Evolutionary conservation across 2,329 filamentous ascomycete species (phyloP).

Genomic region (Teratosphaeria zuluensis): DNA sequence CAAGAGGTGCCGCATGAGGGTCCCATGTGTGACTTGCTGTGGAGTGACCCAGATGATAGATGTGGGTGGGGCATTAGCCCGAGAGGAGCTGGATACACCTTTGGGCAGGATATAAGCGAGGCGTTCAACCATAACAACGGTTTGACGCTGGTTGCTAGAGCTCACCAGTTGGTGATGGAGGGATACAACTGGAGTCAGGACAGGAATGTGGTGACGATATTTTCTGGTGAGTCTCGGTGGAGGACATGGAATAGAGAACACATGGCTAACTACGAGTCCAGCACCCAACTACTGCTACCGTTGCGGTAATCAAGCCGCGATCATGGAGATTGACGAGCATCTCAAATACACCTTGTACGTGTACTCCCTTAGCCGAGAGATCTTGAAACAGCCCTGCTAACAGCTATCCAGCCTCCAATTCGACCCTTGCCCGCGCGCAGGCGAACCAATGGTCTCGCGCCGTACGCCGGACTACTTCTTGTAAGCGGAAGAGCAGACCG

Average conservation of each 20-base stretch:
- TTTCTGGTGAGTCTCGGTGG: slow-evolving; percentile 60
- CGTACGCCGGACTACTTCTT: slow-evolving; percentile 99
- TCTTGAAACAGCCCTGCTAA: neutral
- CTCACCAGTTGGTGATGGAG: slow-evolving; percentile 98
- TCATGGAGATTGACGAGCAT: slow-evolving; percentile 99
- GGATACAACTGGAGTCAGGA: slow-evolving; percentile 99
- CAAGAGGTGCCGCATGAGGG: slow-evolving; percentile 98
- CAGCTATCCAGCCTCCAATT: slow-evolving; percentile 75
- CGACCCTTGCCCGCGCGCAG: slow-evolving; percentile 92
- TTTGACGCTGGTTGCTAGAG: slow-evolving; percentile 85
- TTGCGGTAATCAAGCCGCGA: slow-evolving; percentile 98
- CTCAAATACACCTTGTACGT: slow-evolving; percentile 98
- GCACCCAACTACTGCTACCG: slow-evolving; percentile 81
- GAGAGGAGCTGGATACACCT: slow-evolving; percentile 57
- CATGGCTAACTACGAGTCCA: slow-evolving; percentile 20
- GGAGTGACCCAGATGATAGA: slow-evolving; percentile 95
- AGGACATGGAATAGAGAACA: slow-evolving; percentile 6
- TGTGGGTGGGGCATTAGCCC: slow-evolving; percentile 60
- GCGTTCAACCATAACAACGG: slow-evolving; percentile 99
- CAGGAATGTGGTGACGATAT: slow-evolving; percentile 95
- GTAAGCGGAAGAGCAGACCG: slow-evolving; percentile 36
- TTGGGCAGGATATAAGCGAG: slow-evolving; percentile 89
- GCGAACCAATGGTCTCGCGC: slow-evolving; percentile 92
- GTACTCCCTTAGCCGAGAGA: slow-evolving; percentile 10
- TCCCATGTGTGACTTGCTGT: slow-evolving; percentile 94